phyloP scores from a whole-genome alignment of 352 stramenopile genomes.

The Phytophthora sansomeana region DNA sequence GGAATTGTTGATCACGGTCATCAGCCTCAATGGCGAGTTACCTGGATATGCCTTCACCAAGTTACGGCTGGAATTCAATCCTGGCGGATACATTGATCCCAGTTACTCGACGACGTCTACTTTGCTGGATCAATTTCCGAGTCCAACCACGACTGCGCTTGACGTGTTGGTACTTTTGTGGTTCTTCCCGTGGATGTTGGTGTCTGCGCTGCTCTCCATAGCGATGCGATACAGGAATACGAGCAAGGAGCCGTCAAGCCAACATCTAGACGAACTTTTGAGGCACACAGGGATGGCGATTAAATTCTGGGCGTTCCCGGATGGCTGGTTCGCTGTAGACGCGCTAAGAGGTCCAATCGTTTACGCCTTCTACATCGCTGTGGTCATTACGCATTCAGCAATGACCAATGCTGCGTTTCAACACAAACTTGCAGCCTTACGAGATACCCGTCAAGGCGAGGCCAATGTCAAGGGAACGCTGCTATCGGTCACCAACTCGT shows the following conservation, averaged over 20 bases:
- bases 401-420: conserved; percentile 24
- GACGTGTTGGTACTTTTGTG: conserved; percentile 40
- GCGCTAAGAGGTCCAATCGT: conserved; percentile 45
- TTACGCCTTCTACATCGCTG: conserved; percentile 40
- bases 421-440: conserved; percentile 37
- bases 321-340: conserved; percentile 47
- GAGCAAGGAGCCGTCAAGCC: conserved; percentile 18
- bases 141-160: conserved; percentile 26
- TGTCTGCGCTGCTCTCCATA: conserved; percentile 31
- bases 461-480: conserved; percentile 9
- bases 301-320: conserved; percentile 46
- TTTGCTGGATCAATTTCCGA: conserved; percentile 41
- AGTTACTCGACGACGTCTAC: conserved; percentile 34
- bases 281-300: conserved; percentile 17
- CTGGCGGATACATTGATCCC: conserved; percentile 37
- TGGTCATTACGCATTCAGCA: conserved; percentile 25
- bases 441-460: conserved; percentile 11
- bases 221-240: conserved; percentile 18
- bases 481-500: conserved; percentile 21
- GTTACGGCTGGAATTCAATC: conserved; percentile 33
- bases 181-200: conserved; percentile 34
- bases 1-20: conserved; percentile 38
- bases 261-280: conserved; percentile 27
- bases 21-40: conserved; percentile 50
- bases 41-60: conserved; percentile 36